These are phyloP conservation scores for Pythium folliculosum DNA, from an alignment of 352 stramenopile species.

Conservation along the genomic window DNA sequence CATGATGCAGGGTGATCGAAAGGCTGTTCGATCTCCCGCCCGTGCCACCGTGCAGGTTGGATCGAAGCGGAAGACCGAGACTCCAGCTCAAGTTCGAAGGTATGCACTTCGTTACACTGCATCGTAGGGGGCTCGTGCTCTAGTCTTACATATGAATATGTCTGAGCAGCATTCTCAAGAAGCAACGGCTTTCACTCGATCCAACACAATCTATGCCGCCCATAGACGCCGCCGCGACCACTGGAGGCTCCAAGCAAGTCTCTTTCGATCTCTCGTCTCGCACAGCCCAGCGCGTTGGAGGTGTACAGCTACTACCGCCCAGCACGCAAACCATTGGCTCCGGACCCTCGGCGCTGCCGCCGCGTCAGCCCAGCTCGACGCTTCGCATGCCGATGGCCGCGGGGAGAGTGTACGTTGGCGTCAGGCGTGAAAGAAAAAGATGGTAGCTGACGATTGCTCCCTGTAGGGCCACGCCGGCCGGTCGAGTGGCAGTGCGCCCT, in stretches of 20 bases:
- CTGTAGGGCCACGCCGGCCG: slow-evolving; percentile 7
- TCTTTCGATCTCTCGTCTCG: slow-evolving; percentile 50
- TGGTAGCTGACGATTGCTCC: neutral
- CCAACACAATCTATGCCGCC: slow-evolving; percentile 4
- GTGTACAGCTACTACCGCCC: slow-evolving; percentile 11
- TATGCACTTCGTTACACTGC: slow-evolving; percentile 19
- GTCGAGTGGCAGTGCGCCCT: slow-evolving; percentile 4
- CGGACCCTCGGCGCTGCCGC: slow-evolving; percentile 7
- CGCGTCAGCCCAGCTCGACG: slow-evolving; percentile 31
- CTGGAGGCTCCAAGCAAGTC: slow-evolving; percentile 54
- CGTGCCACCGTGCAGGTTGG: slow-evolving; percentile 10
- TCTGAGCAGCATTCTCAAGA: slow-evolving; percentile 66
- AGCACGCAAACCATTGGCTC: neutral
- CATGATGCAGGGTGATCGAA: slow-evolving; percentile 26
- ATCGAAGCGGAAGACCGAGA: slow-evolving; percentile 31
- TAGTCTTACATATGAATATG: neutral
- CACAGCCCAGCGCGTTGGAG: slow-evolving; percentile 7
- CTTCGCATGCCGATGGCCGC: slow-evolving; percentile 33
- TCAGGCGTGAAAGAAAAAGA: neutral
- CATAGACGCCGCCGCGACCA: slow-evolving; percentile 1
- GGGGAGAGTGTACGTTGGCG: slow-evolving; percentile 32
- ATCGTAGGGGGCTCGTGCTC: neutral
- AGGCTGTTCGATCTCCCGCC: slow-evolving; percentile 17
- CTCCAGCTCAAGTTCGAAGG: slow-evolving; percentile 48
- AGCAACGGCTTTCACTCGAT: slow-evolving; percentile 39